Evolutionary conservation across 2,329 filamentous ascomycete species (phyloP).

Genomic region (Microascus cirrosus): DNA sequence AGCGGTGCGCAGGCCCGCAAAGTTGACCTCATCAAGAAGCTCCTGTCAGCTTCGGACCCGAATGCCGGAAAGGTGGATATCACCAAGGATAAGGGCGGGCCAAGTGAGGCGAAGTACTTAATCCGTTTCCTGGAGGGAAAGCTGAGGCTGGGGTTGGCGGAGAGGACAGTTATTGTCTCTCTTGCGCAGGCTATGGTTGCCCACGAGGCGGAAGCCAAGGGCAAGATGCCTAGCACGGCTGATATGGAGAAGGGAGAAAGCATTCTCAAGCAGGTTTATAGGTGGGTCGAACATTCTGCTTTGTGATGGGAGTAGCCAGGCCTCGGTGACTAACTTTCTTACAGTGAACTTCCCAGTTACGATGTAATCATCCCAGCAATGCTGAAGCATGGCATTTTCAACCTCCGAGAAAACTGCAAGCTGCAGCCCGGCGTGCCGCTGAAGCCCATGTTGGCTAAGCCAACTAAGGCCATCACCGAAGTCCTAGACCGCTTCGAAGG

Average conservation of each 20-base stretch:
- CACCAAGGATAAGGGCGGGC: slow-evolving; percentile 79
- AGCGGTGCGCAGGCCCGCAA: slow-evolving; percentile 84
- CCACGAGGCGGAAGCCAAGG: slow-evolving; percentile 66
- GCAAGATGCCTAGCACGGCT: slow-evolving; percentile 58
- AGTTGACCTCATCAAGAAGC: slow-evolving; percentile 89
- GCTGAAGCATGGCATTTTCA: slow-evolving; percentile 74
- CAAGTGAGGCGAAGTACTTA: slow-evolving; percentile 91
- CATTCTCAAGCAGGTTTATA: slow-evolving; percentile 83
- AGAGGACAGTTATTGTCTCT: slow-evolving; percentile 83
- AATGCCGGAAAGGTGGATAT: slow-evolving; percentile 76
- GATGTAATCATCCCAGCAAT: slow-evolving; percentile 89
- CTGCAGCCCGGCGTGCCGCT: slow-evolving; percentile 86
- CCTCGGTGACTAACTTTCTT: slow-evolving; percentile 18
- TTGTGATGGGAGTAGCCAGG: no score
- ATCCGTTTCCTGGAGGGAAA: slow-evolving; percentile 93
- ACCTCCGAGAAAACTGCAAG: slow-evolving; percentile 76
- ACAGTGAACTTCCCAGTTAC: slow-evolving; percentile 88
- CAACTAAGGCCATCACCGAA: slow-evolving; percentile 95
- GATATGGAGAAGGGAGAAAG: slow-evolving; percentile 76
- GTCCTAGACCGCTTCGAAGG: slow-evolving; percentile 93
- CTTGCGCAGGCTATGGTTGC: slow-evolving; percentile 79
- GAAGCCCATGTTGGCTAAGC: slow-evolving; percentile 97
- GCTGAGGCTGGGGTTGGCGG: slow-evolving; percentile 78
- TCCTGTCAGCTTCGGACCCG: slow-evolving; percentile 82
- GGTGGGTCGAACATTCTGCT: slow-evolving; percentile 31